These are phyloP conservation scores for Pleurotus eryngii DNA, from an alignment of 768 basidiomycete genomes.

Conservation along the genomic window DNA sequence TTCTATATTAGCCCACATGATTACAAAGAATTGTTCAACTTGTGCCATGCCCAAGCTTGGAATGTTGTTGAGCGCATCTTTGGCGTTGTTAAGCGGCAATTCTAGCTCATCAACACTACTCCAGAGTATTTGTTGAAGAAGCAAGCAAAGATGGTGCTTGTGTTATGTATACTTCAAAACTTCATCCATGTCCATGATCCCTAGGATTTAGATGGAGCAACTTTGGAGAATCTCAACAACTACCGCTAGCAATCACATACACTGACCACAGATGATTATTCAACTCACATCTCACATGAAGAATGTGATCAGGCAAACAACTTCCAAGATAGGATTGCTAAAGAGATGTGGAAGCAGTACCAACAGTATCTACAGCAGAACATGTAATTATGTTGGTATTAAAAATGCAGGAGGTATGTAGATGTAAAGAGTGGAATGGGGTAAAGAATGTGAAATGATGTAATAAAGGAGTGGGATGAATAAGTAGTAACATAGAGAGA, in stretches of 20 bases:
- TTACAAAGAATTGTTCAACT: slow-evolving; percentile 38
- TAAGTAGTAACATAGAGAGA: too few species aligned
- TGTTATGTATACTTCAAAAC: slow-evolving; percentile 24
- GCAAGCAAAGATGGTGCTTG: slow-evolving; percentile 21
- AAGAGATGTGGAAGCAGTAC: slow-evolving; percentile 14
- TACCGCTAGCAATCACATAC: background rate
- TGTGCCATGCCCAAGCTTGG: slow-evolving; percentile 32
- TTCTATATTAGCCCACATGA: slow-evolving; percentile 25
- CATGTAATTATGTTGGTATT: too few species aligned
- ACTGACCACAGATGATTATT: background rate
- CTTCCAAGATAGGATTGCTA: slow-evolving; percentile 11
- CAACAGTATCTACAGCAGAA: background rate
- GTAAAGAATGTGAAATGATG: too few species aligned
- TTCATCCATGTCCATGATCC: slow-evolving; percentile 24
- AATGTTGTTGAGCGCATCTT: slow-evolving; percentile 39
- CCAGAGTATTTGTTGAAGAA: slow-evolving; percentile 19
- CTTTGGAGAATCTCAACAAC: background rate
- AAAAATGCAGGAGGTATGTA: too few species aligned
- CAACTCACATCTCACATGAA: background rate
- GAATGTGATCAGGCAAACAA: slow-evolving; percentile 9
- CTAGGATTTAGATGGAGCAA: background rate
- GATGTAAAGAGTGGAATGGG: too few species aligned
- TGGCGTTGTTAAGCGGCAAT: slow-evolving; percentile 30
- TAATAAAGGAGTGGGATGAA: too few species aligned
- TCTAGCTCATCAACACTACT: slow-evolving; percentile 14